A percentile compares a stretch with the other conserved stretches of the same genome.
phyloP scores from a whole-genome alignment of 1,284 basidiomycete genomes.

The Ganoderma resinaceum region DNA sequence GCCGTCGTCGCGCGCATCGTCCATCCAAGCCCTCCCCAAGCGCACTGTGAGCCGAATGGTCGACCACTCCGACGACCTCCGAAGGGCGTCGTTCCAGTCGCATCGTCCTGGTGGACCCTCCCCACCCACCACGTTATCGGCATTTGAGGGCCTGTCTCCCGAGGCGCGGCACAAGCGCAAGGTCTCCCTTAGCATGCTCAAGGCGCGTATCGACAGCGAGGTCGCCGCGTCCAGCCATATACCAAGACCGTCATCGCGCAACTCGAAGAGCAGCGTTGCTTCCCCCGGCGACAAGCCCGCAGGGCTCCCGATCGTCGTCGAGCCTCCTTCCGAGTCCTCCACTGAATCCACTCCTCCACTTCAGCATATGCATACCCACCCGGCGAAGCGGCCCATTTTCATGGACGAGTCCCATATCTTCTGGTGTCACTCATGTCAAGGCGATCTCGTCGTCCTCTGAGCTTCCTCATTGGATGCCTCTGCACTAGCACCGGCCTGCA shows the following conservation, averaged over 20 bases:
- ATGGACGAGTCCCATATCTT: constrained; percentile 85
- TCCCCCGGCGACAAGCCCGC: constrained; percentile 45
- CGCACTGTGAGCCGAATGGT: constrained; percentile 59
- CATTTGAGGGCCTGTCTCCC: constrained; percentile 59
- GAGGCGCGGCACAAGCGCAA: constrained; percentile 85
- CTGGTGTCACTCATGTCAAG: constrained; percentile 83
- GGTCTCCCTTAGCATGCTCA: constrained; percentile 87
- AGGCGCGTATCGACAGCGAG: constrained; percentile 87
- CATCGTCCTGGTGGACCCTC: constrained; percentile 46
- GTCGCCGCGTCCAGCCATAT: constrained; percentile 50
- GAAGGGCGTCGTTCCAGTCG: constrained; percentile 55
- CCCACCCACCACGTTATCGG: constrained; percentile 45
- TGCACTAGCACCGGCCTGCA: not conserved
- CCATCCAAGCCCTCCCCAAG: constrained; percentile 48
- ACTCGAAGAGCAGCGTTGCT: constrained; percentile 10
- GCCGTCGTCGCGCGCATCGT: constrained; percentile 46
- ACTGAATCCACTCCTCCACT: constrained; percentile 19
- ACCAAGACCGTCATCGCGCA: constrained; percentile 54
- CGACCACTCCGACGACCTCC: constrained; percentile 50
- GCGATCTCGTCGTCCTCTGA: constrained; percentile 79
- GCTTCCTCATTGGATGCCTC: constrained; percentile 20
- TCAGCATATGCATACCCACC: constrained; percentile 20
- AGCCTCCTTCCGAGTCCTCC: constrained; percentile 29
- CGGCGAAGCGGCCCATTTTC: constrained; percentile 62
- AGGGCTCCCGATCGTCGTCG: constrained; percentile 41